Evolutionary conservation across 164 flowering plant genomes (phyloP), one percentile per base, ranked within the genome.

Genomic region (Piper longum): DNA sequence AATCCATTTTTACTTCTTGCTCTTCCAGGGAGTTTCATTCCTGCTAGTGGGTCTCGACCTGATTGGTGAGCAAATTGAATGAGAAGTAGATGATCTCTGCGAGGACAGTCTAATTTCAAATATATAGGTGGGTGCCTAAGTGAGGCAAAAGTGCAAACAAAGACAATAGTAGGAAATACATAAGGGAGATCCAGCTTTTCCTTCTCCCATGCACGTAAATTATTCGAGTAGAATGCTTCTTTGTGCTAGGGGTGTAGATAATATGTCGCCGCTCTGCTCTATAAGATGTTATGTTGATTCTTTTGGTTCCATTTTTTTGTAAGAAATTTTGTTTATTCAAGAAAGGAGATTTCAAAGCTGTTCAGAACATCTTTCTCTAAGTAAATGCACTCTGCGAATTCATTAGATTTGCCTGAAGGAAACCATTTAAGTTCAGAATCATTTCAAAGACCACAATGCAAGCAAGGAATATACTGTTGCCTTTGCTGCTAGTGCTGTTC

Each of bases 1-100:
- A 5, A 85, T 93, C 69, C 99, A 93, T 71, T 93, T 93, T 72
- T 93, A 93, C 82, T 93, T 93, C 84, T 79, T 93, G 73, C 88
- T 93, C 52, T 93, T 93, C 64, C 99, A 93, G 70, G 99, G 99
- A 42, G 62, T 93, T 51, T 86, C 99, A 0, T 93, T 93, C 81
- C 61, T 93, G 67, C 79, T 95, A 43, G 99, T 95, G 62, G 99
- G 99, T 62, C 80, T 95, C 1, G 99, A 95, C 69, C 74, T 95
- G 76, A 91, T 95, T 41, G 99, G 99, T 7, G 96, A 95, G 76
- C 99, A 95, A 71, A 81, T 95, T 13, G 73, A 75, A 56, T 91
- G 72, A 83, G 41, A 7, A 43, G 51, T 51, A 7, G 36, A 48
- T 43, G 43, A 43, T 58, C 39, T 51, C 14, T n/a, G 48, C 42